A percentile compares a stretch with the other conserved stretches of the same genome.
These are phyloP conservation scores for Phialophora expanda DNA, from an alignment of 2,329 filamentous ascomycete species.

Conservation along the genomic window DNA sequence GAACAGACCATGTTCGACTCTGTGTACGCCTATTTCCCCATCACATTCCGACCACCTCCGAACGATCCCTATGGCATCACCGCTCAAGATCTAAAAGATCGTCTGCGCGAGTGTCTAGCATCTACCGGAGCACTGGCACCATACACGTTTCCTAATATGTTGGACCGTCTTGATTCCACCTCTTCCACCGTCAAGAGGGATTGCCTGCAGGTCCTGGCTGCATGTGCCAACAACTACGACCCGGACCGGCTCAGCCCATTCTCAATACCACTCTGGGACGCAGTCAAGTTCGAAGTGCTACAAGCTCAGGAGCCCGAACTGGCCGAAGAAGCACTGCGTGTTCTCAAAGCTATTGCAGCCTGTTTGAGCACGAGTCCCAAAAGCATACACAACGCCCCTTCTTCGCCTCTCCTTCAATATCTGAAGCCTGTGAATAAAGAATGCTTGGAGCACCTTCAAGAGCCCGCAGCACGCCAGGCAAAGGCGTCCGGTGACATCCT, in stretches of 20 bases:
- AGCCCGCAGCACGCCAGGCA: conserved; percentile 72
- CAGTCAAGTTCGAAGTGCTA: conserved; percentile 71
- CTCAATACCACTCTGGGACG: conserved; percentile 70
- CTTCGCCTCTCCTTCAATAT: conserved; percentile 57
- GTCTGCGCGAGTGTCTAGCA: conserved; percentile 67
- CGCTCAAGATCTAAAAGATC: conserved; percentile 69
- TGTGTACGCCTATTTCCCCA: conserved; percentile 74
- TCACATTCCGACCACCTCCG: conserved; percentile 71
- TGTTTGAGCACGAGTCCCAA: conserved; percentile 56
- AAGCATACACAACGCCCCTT: conserved; percentile 42
- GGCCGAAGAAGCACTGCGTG: conserved; percentile 63
- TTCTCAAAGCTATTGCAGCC: conserved; percentile 60
- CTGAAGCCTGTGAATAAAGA: conserved; percentile 68
- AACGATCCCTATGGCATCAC: conserved; percentile 73
- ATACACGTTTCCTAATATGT: conserved; percentile 67
- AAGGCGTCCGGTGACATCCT: conserved; percentile 68
- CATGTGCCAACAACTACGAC: conserved; percentile 65
- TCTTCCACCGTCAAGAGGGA: conserved; percentile 73
- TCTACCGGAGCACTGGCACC: conserved; percentile 68
- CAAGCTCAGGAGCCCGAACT: conserved; percentile 70
- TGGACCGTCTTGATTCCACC: conserved; percentile 73
- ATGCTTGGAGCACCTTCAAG: conserved; percentile 70
- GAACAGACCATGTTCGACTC: conserved; percentile 68
- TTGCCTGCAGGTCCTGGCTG: conserved; percentile 66
- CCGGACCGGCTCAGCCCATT: conserved; percentile 65